These are phyloP conservation scores for Ceratobasidium sp. DNA, from an alignment of 1,284 basidiomycete genomes.

Conservation along the genomic window DNA sequence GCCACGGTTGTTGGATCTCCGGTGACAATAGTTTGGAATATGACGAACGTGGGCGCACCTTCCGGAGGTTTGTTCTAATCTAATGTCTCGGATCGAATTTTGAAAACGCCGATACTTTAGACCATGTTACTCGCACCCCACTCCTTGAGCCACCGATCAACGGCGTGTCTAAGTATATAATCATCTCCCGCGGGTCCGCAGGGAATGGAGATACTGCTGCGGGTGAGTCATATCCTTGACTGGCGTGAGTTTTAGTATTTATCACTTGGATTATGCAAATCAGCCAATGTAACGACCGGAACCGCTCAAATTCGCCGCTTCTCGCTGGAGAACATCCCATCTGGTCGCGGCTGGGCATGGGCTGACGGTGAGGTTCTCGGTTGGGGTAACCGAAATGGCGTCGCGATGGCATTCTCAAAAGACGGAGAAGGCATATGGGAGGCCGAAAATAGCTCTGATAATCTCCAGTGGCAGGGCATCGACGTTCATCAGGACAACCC, in stretches of 20 bases:
- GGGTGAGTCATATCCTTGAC: constrained; percentile 48
- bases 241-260: background rate
- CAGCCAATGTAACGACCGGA: constrained; percentile 54
- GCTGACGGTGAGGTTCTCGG: constrained; percentile 57
- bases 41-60: constrained; percentile 61
- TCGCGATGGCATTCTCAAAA: constrained; percentile 59
- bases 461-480: constrained; percentile 26
- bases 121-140: constrained; percentile 58
- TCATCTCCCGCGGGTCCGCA: constrained; percentile 58
- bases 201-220: constrained; percentile 62
- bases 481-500: constrained; percentile 45
- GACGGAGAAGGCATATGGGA: constrained; percentile 55
- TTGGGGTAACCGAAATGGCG: constrained; percentile 63
- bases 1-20: constrained; percentile 49
- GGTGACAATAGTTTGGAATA: constrained; percentile 54
- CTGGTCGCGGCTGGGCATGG: constrained; percentile 52
- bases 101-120: constrained; percentile 51
- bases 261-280: constrained; percentile 52
- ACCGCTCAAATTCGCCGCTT: constrained; percentile 60
- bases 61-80: background rate
- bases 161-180: constrained; percentile 42
- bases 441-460: constrained; percentile 61
- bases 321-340: constrained; percentile 28
- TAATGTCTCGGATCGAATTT: background rate
- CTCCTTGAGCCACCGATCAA: constrained; percentile 54